These are phyloP conservation scores for Suillus variegatus DNA, from an alignment of 768 basidiomycete species.

Conservation along the genomic window DNA sequence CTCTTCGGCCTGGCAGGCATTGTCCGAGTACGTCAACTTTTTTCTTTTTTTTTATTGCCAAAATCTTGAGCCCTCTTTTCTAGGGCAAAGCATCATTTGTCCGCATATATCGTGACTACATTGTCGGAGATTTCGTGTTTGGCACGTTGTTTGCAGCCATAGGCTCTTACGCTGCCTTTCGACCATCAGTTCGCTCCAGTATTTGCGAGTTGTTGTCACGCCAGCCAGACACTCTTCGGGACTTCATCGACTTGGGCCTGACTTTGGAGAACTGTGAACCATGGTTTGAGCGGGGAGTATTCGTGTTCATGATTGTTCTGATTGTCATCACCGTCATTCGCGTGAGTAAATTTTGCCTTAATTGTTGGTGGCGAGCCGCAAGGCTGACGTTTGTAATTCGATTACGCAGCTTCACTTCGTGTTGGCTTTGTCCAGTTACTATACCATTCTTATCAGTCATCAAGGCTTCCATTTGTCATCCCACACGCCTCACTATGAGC, in stretches of 20 bases:
- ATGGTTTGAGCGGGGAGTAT: constrained; percentile 69
- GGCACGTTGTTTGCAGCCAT: constrained; percentile 58
- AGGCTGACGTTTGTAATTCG: constrained; percentile 2
- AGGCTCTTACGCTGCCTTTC: constrained; percentile 61
- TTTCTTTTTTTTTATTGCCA: not conserved
- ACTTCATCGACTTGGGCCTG: constrained; percentile 69
- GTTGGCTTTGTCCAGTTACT: constrained; percentile 67
- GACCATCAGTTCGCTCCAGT: constrained; percentile 51
- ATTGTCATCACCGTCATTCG: constrained; percentile 64
- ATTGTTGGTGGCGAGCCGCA: not conserved
- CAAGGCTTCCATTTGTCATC: constrained; percentile 25
- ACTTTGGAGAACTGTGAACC: constrained; percentile 80
- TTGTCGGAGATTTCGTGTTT: constrained; percentile 77
- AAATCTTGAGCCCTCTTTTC: not conserved
- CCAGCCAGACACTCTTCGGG: constrained; percentile 73
- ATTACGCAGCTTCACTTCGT: constrained; percentile 68
- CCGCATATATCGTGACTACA: constrained; percentile 81
- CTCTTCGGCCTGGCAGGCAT: constrained; percentile 69
- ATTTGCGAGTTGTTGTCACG: constrained; percentile 76
- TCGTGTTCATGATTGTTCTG: constrained; percentile 59
- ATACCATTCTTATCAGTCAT: constrained; percentile 54
- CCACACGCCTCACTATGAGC: constrained; percentile 37
- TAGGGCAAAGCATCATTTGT: constrained; percentile 67
- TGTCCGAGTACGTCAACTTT: constrained; percentile 51
- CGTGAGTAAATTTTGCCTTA: constrained; percentile 42